Percentiles rank a stretch among this genome's conserved stretches.
Conservation (phyloP, 1,284 basidiomycete species). For the Apiotrichum mycotoxinovorans region DNA sequence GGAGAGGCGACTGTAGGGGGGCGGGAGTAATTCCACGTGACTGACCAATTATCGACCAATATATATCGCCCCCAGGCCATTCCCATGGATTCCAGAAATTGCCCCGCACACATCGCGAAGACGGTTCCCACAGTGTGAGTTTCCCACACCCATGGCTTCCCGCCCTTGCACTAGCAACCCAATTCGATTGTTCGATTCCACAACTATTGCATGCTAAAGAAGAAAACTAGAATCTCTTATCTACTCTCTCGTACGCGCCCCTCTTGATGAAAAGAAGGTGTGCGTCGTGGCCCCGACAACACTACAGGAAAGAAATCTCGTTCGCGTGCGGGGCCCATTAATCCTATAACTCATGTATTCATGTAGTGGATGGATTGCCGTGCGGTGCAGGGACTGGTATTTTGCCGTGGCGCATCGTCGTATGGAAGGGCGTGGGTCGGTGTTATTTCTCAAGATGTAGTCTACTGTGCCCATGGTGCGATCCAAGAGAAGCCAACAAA, state of each 20-base stretch:
- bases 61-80: not conserved
- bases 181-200: not conserved
- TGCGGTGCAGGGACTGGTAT: no score
- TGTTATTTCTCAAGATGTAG: not conserved
- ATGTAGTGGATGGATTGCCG: not conserved
- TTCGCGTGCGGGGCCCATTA: not conserved
- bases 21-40: no score
- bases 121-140: no score
- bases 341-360: constrained; percentile 1
- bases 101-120: no score
- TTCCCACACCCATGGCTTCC: no score
- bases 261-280: not conserved
- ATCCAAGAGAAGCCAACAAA: constrained; percentile 91
- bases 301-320: no score
- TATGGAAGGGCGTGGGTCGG: not conserved
- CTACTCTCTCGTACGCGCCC: not conserved
- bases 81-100: not conserved
- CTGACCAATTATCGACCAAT: no score
- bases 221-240: not conserved
- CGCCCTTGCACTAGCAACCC: not conserved
- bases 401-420: not conserved
- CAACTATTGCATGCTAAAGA: constrained; percentile 5
- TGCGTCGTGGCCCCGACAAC: not conserved
- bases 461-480: constrained; percentile 30
- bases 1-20: no score